Evolutionary conservation across 2,329 filamentous ascomycete genomes (phyloP), one percentile per base, ranked within the genome.

Genomic region (Microsporum canis): DNA sequence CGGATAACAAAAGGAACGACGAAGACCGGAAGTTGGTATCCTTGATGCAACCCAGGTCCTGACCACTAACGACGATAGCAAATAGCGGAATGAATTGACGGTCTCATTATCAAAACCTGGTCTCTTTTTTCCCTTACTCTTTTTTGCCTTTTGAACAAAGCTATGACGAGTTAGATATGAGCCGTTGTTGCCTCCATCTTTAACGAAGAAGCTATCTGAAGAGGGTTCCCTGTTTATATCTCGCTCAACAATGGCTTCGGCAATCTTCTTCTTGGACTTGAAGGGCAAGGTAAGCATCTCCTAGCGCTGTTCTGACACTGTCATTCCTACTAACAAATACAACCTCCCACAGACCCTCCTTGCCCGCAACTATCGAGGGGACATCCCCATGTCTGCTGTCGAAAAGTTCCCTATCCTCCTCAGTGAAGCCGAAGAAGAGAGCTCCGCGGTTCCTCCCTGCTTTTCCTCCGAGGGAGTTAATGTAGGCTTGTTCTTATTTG

Each of bases 381-480:
- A 99, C 71, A 95, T 99, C 66, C 94, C 94, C 76, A 97, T 99
- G 94, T 95, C 91, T 62, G 94, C 94, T 39, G 94, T 99, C 70
- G 94, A 99, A 78, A 95, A 95, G 76, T 99, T 99, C 75, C 94
- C 94, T 49, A 80, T 96, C 69, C 87, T 99, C 63, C 86, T 99
- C 60, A 95, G 89, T 76, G 94, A 99, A 79, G 94, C 94, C 69
- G 94, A 99, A 86, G 94, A 99, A 84, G 94, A 99, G 76, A 96
- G 90, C 68, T 97, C 92, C 55, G 91, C 91, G 64, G 94, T 97
- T 2, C 91, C 94, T 60, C 94, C 94, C 66, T 99, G 94, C 78
- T 97, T 99, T 81, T 96, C 91, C 47, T 88, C 95, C 75, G 94
- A 99, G 78, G 94, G 94, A 74, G 96, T 99, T 80, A 99, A 99